Evolutionary conservation across 768 basidiomycete genomes (phyloP).

Genomic region (Cyathus striatus): DNA sequence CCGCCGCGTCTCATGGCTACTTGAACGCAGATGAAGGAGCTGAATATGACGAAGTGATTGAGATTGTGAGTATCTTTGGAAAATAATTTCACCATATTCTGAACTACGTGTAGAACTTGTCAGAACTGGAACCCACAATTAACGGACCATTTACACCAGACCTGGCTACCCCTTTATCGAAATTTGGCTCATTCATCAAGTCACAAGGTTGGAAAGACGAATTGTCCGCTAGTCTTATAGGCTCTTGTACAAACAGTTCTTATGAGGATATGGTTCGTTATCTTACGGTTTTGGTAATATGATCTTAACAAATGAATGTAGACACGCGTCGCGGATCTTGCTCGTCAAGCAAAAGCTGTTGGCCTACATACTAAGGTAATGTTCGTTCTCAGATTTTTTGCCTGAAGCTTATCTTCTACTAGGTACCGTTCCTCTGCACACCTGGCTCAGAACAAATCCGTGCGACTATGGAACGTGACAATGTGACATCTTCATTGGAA

Average conservation of each 20-base stretch:
- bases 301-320: constrained; percentile 21
- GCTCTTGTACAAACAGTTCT: constrained; percentile 98
- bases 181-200: constrained; percentile 75
- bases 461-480: constrained; percentile 95
- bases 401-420: constrained; percentile 4
- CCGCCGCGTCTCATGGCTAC: constrained; percentile 74
- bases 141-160: constrained; percentile 99
- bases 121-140: constrained; percentile 84
- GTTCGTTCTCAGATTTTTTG: constrained; percentile 1
- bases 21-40: constrained; percentile 80
- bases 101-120: constrained; percentile 58
- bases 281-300: background rate
- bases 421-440: constrained; percentile 84
- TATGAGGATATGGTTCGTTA: constrained; percentile 84
- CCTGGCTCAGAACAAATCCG: constrained; percentile 95
- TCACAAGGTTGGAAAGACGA: constrained; percentile 93
- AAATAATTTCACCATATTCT: constrained; percentile 1
- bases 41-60: constrained; percentile 92
- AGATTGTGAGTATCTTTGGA: constrained; percentile 58
- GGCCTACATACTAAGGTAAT: constrained; percentile 75
- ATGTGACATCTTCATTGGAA: constrained; percentile 75
- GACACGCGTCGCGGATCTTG: constrained; percentile 91
- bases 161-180: constrained; percentile 88
- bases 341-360: constrained; percentile 79
- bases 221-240: constrained; percentile 87